A percentile compares a stretch with the other conserved stretches of the same genome.
Evolutionary conservation across 2,329 filamentous ascomycete species (phyloP).

Genomic region (Trichoderma pleuroti): DNA sequence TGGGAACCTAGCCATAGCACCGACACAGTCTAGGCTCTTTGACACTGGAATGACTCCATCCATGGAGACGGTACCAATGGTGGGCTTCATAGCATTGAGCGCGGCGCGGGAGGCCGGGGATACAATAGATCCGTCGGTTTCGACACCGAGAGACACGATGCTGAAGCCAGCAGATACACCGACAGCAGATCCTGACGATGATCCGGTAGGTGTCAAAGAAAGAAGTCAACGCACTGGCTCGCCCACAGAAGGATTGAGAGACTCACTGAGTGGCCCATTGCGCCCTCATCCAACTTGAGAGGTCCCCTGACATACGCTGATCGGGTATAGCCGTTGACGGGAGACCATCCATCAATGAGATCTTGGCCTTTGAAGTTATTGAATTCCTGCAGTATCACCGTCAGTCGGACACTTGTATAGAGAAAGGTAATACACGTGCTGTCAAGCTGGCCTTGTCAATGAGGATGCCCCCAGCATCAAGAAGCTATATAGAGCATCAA

Average conservation of each 20-base stretch:
- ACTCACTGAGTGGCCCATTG: neutral
- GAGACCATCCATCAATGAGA: neutral
- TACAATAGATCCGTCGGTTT: neutral
- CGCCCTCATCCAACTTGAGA: neutral
- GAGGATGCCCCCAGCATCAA: neutral
- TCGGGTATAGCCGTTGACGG: neutral
- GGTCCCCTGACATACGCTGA: neutral
- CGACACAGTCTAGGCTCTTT: neutral
- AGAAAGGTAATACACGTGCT: neutral
- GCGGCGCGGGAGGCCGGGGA: neutral
- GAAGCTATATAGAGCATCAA: neutral
- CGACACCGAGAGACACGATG: neutral
- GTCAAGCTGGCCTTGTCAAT: neutral
- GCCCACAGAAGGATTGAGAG: accelerated
- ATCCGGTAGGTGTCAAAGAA: neutral
- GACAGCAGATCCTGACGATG: neutral
- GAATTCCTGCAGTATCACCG: neutral
- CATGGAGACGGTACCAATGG: neutral
- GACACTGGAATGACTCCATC: neutral
- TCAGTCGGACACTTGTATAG: neutral
- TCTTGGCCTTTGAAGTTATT: neutral
- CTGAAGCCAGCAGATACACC: neutral
- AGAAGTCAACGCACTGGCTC: neutral
- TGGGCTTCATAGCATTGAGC: neutral
- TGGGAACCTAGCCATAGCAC: neutral